phyloP scores from a whole-genome alignment of 805 yeast species.

The Nakazawaea holstii region DNA sequence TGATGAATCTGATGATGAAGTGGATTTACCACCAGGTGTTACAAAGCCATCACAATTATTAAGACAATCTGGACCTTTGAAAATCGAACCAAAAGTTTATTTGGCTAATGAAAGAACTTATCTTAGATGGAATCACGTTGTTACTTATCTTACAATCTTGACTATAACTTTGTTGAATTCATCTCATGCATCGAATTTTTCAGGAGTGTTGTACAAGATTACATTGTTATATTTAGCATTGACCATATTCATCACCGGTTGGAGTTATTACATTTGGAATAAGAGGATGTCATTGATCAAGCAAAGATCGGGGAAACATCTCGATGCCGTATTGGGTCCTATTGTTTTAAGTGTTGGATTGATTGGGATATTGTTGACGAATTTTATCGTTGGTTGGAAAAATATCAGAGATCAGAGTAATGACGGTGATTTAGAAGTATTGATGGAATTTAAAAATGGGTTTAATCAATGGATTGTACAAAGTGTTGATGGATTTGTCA shows the following conservation, averaged over 20 bases:
- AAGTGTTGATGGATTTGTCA: conserved; percentile 8
- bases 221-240: conserved; percentile 79
- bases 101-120: conserved; percentile 97
- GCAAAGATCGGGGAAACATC: conserved; percentile 78
- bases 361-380: conserved; percentile 57
- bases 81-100: conserved; percentile 98
- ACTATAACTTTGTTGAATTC: conserved; percentile 83
- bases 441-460: conserved; percentile 1
- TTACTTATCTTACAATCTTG: conserved; percentile 75
- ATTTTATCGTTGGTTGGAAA: conserved; percentile 64
- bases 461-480: conserved; percentile 8
- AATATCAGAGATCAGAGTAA: conserved; percentile 19
- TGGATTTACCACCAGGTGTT: conserved; percentile 85
- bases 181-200: conserved; percentile 59
- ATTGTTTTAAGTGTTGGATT: conserved; percentile 69
- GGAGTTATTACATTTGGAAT: conserved; percentile 83
- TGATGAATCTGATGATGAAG: conserved; percentile 76
- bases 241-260: conserved; percentile 75
- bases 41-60: conserved; percentile 71
- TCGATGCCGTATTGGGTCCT: conserved; percentile 91
- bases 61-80: conserved; percentile 86
- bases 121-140: conserved; percentile 89
- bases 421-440: not conserved
- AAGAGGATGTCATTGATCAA: conserved; percentile 67
- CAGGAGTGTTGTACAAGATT: conserved; percentile 55